Evolutionary conservation across 441 rosid species (phyloP), one percentile per base, ranked within the genome.

Genomic region (Croton laevigatus): DNA sequence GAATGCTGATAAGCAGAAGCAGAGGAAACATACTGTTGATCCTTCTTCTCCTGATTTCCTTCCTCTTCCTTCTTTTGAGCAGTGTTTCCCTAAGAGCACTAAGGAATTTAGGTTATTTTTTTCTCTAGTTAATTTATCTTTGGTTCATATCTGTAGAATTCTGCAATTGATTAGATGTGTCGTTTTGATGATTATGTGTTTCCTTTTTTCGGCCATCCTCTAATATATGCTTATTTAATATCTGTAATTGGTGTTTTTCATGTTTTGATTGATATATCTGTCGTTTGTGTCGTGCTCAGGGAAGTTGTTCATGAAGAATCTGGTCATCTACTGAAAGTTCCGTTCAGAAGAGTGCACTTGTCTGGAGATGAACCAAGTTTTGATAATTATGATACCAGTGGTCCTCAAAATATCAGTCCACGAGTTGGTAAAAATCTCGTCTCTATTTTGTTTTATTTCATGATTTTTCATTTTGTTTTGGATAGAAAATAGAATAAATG

Each of bases 51-150:
- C 99, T 59, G 98, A 95, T 77, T 93, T 95, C 60, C 76, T 82
- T 23, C 89, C 96, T 0, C 89, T 93, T 59, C 97, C 98, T 11
- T 87, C 99, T 52, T 95, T 95, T 62, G 86, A 93, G 61, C 80
- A 93, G 77, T 95, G 99, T 49, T 95, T 95, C 68, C 98, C 99
- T 3, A 89, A 80, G 72, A 93, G 99, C 89, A 80, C 98, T 11
- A 95, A 93, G 74, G 92, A 91, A 60, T 52, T 71, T 80, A 81
- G 78, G 98, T 92, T 17, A 53, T 67, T 13, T 64, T n/a, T 65
- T 14, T 53, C 34, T 60, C 42, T 40, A 38, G n/a, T 42, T 51
- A 3, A 0, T 34, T 52, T 46, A 3, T 27, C 34, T 38, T 32
- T 65, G 8, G 2, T 37, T 2, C 32, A 27, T 27, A 27, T 27